Evolutionary conservation across 2,329 filamentous ascomycete species (phyloP).

Genomic region (Salinomyces thailandicus): DNA sequence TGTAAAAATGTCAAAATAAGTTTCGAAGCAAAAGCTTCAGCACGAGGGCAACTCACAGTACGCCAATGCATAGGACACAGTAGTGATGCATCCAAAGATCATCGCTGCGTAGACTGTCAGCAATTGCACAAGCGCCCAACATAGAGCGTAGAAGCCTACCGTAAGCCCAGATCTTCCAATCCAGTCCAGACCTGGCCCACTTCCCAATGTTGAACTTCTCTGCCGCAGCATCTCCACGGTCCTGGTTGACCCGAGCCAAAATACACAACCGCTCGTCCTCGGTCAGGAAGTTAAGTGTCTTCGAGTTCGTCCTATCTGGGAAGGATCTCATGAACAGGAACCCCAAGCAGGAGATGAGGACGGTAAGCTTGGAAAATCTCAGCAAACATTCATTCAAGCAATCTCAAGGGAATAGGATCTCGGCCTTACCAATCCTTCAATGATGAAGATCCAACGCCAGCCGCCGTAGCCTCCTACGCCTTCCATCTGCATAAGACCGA

Average conservation of each 20-base stretch:
- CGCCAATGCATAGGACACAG: conserved; percentile 63
- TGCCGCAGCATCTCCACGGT: conserved; percentile 39
- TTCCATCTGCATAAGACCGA: conserved; percentile 26
- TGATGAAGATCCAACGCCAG: conserved; percentile 23
- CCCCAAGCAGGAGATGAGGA: neutral
- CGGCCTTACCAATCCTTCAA: conserved; percentile 4
- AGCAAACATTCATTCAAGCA: no score
- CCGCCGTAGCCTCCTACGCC: conserved; percentile 38
- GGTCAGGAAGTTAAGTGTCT: conserved; percentile 27
- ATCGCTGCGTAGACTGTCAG: conserved; percentile 12
- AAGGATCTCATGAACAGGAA: neutral
- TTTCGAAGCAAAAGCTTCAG: no score
- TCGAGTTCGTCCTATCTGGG: neutral
- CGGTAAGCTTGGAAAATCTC: neutral
- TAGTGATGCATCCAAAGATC: conserved; percentile 54
- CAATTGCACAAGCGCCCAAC: neutral
- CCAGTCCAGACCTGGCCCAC: conserved; percentile 38
- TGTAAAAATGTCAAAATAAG: neutral
- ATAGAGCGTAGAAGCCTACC: neutral
- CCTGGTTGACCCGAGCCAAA: conserved; percentile 39
- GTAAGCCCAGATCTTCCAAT: conserved; percentile 44
- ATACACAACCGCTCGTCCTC: conserved; percentile 36
- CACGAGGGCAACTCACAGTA: conserved; percentile 41
- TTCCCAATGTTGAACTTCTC: conserved; percentile 38
- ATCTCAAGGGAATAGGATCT: no score